Conservation (phyloP, 352 stramenopile genomes). For the Phytophthora sojae region DNA sequence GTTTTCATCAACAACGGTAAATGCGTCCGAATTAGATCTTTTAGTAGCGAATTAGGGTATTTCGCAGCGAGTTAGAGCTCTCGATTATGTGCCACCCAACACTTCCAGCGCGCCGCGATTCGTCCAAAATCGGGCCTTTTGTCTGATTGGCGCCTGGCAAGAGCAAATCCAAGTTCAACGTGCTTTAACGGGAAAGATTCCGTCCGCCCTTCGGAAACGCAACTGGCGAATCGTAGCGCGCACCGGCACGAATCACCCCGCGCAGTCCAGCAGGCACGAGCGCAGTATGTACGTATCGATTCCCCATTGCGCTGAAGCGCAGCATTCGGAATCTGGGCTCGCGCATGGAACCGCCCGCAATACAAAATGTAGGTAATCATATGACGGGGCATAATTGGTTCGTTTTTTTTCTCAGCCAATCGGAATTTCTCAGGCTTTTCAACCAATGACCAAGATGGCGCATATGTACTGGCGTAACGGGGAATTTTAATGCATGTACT, state of each 20-base stretch:
- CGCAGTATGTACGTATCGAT: background rate
- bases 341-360: no score
- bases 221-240: constrained; percentile 6
- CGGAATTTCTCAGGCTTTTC: background rate
- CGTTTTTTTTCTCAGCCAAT: background rate
- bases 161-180: constrained; percentile 26
- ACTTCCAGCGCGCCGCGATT: background rate
- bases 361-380: background rate
- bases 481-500: no score
- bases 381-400: background rate
- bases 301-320: background rate
- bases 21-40: no score
- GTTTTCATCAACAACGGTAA: constrained; percentile 35
- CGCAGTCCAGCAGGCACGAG: background rate
- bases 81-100: background rate
- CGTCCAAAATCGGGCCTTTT: background rate
- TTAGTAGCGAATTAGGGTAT: no score
- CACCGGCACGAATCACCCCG: background rate
- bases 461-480: no score
- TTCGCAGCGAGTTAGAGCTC: no score
- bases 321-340: background rate
- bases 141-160: constrained; percentile 2
- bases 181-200: constrained; percentile 10
- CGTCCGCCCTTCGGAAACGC: constrained; percentile 17
- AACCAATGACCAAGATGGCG: background rate